Evolutionary conservation across 208 protist genomes (phyloP).

Genomic region (Leishmania turanica): DNA sequence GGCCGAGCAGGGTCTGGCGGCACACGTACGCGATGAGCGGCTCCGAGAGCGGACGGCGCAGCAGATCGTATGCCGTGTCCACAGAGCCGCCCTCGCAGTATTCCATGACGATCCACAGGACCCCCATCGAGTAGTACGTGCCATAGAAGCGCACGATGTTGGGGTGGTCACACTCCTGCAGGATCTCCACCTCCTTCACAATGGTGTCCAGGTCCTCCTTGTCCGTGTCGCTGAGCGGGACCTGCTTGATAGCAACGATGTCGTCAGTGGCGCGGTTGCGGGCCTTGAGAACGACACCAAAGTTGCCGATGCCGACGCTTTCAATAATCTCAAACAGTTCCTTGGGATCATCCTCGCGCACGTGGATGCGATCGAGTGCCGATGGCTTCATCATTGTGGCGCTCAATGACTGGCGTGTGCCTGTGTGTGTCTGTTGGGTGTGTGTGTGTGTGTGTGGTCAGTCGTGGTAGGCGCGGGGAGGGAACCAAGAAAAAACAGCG

Average conservation of each 20-base stretch:
- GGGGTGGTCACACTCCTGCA: conserved; percentile 80
- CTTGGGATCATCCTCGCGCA: conserved; percentile 74
- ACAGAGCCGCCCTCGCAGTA: conserved; percentile 93
- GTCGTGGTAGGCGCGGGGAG: neutral
- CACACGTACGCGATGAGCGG: conserved; percentile 89
- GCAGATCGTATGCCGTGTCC: conserved; percentile 84
- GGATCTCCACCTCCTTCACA: conserved; percentile 86
- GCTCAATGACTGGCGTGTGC: too few species aligned
- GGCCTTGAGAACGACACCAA: conserved; percentile 98
- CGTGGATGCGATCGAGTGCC: conserved; percentile 62
- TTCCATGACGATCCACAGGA: conserved; percentile 94
- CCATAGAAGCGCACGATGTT: conserved; percentile 92
- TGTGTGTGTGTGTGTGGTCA: neutral
- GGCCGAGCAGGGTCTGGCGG: conserved; percentile 75
- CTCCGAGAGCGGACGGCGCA: conserved; percentile 79
- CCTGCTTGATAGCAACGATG: conserved; percentile 91
- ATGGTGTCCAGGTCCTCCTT: conserved; percentile 72
- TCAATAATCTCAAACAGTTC: conserved; percentile 84
- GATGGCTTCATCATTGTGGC: conserved; percentile 29
- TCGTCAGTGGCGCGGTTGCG: conserved; percentile 68
- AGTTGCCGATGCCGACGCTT: conserved; percentile 94
- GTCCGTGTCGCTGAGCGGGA: conserved; percentile 80
- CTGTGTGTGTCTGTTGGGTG: neutral
- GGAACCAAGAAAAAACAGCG: neutral
- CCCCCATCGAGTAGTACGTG: conserved; percentile 80